Base-by-base conservation (phyloP, 164 flowering plant species). In the Santalum album region DNA sequence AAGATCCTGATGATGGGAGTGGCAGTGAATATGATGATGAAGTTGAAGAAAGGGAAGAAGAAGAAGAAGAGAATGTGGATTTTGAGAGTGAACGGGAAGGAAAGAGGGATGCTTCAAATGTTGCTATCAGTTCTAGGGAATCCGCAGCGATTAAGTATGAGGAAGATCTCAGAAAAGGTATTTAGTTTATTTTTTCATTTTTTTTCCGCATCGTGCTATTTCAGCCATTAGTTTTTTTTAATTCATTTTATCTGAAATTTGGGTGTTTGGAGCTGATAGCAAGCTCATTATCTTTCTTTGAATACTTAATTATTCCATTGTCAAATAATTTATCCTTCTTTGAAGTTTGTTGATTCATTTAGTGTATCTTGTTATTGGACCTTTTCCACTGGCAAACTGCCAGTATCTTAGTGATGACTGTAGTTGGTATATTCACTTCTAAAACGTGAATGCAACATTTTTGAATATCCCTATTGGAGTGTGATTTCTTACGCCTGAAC, bases 1-100 rank as follows among this genome's bases (percentile, higher is more conserved):
- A 87, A 61, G 89, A 82, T 24, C 96, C 91, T 22, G 81, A 75
- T 32, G 89, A 75, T 53, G 88, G 81, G 3, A 74, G 66, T 61
- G 79, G 60, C 46, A 73, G 77, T 43, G 87, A 79, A 3, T 40
- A 50, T 29, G 81, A 78, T 5, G 75, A 73, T 9, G 75, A 76
- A n/a, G 73, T 70, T 2, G 61, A 66, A 3, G 65, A 66, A 0
- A 45, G 38, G 22, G 51, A 48, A 25, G 52, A 27, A 18, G 77
- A 72, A 58, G 86, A 76, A 19, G 27, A 70, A 22, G 78, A 77
- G 18, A 22, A 29, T 29, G 4, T 65, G 65, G 81, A 69, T 49
- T 76, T 61, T 46, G 79, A 79, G 55, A 77, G 81, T 55, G 84
- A 77, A 39, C 75, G 76, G 83, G 82, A 79, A 59, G 74, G 54